Conservation (phyloP, 140 eudicot species). For the Artemisia princeps region DNA sequence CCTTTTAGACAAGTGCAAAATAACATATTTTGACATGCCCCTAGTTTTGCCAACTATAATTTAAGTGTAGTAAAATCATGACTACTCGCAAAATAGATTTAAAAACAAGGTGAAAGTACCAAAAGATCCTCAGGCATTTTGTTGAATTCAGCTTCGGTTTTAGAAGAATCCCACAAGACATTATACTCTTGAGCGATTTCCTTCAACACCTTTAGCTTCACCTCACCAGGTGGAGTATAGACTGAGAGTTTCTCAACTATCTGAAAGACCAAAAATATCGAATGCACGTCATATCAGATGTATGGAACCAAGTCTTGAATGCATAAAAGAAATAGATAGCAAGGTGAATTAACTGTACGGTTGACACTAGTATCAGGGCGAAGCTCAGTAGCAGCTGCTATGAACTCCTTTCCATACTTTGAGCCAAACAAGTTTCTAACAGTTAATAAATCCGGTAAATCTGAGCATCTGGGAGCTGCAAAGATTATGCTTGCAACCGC, state of each 20-base stretch:
- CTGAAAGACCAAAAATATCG: slow-evolving; percentile 27
- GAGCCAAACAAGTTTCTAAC: slow-evolving; percentile 67
- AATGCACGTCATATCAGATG: neutral
- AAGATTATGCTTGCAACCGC: slow-evolving; percentile 94
- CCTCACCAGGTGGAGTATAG: slow-evolving; percentile 61
- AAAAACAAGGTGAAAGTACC: slow-evolving; percentile 36
- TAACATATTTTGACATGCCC: neutral
- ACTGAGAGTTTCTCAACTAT: slow-evolving; percentile 93
- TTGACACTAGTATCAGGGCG: slow-evolving; percentile 96
- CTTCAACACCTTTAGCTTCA: slow-evolving; percentile 58
- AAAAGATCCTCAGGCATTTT: slow-evolving; percentile 81
- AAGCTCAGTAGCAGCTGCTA: slow-evolving; percentile 82
- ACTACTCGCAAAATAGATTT: neutral
- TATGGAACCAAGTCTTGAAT: neutral
- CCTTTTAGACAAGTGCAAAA: neutral
- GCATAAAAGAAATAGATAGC: neutral
- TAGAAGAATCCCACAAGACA: slow-evolving; percentile 75
- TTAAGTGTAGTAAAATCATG: neutral
- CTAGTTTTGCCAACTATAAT: neutral
- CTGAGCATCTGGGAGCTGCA: slow-evolving; percentile 96
- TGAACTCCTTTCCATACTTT: slow-evolving; percentile 90
- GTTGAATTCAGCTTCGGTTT: slow-evolving; percentile 75
- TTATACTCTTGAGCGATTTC: slow-evolving; percentile 69
- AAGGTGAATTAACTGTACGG: slow-evolving; percentile 67
- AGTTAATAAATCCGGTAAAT: slow-evolving; percentile 76